Evolutionary conservation across 306 rosid genomes (phyloP).

Genomic region (Astragalus membranaceus): DNA sequence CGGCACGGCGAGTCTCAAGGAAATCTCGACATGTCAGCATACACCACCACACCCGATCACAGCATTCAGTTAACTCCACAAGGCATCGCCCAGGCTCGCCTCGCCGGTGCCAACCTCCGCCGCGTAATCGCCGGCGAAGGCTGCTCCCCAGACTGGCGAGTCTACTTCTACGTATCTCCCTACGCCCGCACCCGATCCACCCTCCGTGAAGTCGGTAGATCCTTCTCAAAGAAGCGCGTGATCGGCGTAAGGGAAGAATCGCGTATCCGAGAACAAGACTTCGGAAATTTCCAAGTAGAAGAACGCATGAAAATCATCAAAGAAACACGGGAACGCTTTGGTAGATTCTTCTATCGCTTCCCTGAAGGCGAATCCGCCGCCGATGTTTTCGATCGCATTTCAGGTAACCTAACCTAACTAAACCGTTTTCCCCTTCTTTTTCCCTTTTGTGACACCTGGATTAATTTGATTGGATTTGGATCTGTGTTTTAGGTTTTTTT

Average conservation of each 20-base stretch:
- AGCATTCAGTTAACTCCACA: conserved; percentile 47
- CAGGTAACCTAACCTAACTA: conserved; percentile 31
- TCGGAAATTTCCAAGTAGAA: conserved; percentile 80
- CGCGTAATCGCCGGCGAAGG: conserved; percentile 25
- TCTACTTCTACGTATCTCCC: conserved; percentile 81
- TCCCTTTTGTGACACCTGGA: background rate
- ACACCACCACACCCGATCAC: conserved; percentile 73
- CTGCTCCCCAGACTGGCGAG: conserved; percentile 56
- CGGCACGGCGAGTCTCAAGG: conserved; percentile 90
- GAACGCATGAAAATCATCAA: conserved; percentile 68
- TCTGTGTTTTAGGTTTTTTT: conserved; percentile 57
- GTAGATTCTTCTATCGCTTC: conserved; percentile 80
- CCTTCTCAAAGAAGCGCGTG: conserved; percentile 57
- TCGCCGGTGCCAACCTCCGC: conserved; percentile 39
- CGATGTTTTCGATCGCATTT: conserved; percentile 79
- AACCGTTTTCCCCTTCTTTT: background rate
- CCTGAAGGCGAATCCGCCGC: conserved; percentile 99
- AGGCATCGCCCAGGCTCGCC: conserved; percentile 59
- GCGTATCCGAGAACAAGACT: conserved; percentile 81
- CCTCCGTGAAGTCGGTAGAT: conserved; percentile 58
- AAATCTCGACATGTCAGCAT: conserved; percentile 65
- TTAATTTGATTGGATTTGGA: background rate
- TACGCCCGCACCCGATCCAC: conserved; percentile 79
- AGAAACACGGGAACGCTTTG: conserved; percentile 52
- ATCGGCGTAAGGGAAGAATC: conserved; percentile 90